A percentile compares a stretch with the other conserved stretches of the same genome.
Conservation (phyloP, 805 yeast genomes). For the Ogataea kodamae region DNA sequence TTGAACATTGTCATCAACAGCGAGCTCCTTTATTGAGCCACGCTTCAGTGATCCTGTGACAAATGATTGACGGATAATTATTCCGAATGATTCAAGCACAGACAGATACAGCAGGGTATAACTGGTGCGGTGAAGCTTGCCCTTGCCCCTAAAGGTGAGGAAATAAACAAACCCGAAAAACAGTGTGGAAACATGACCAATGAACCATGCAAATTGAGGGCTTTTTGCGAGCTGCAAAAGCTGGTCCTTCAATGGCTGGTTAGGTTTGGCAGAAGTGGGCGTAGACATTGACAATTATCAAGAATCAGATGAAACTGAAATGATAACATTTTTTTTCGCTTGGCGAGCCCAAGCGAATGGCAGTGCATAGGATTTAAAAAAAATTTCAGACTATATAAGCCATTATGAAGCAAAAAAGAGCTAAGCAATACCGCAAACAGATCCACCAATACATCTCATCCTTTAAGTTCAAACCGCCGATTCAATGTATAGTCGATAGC, state of each 20-base stretch:
- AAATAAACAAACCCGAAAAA: constrained; percentile 38
- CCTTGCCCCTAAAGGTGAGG: constrained; percentile 31
- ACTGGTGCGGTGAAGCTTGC: constrained; percentile 39
- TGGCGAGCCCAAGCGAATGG: constrained; percentile 2
- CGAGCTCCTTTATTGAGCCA: constrained; percentile 26
- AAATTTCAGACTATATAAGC: constrained; percentile 4
- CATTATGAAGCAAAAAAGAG: constrained; percentile 91
- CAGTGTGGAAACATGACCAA: constrained; percentile 51
- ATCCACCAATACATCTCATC: constrained; percentile 80
- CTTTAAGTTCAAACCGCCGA: constrained; percentile 91
- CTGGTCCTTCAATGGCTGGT: constrained; percentile 12
- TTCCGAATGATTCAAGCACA: constrained; percentile 68
- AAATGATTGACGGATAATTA: constrained; percentile 64
- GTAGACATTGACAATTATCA: constrained; percentile 5
- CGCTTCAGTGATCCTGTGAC: constrained; percentile 30
- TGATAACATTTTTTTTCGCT: constrained; percentile 8
- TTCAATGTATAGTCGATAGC: constrained; percentile 85
- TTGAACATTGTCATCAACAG: constrained; percentile 48
- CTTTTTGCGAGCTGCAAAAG: constrained; percentile 33
- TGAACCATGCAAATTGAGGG: constrained; percentile 76
- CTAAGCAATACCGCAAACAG: constrained; percentile 90
- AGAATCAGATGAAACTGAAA: constrained; percentile 2
- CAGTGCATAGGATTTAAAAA: constrained; percentile 5
- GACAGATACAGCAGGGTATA: constrained; percentile 62
- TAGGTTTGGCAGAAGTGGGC: constrained; percentile 8